These are phyloP conservation scores for Alternaria arborescens DNA, from an alignment of 2,329 filamentous ascomycete genomes.

Conservation along the genomic window DNA sequence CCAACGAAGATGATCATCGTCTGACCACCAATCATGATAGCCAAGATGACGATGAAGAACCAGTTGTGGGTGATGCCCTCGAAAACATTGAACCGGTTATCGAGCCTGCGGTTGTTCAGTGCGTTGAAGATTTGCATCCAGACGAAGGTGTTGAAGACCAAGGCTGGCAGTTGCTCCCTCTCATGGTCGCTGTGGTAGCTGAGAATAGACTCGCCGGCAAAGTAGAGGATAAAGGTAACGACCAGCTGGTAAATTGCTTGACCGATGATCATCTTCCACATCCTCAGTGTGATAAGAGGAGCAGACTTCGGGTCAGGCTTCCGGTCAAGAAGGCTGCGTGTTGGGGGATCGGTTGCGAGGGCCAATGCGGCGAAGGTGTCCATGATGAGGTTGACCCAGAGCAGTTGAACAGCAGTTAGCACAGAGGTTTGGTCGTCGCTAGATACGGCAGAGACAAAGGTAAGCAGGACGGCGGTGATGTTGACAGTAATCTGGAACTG, in stretches of 20 bases:
- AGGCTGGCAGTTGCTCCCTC: constrained; percentile 68
- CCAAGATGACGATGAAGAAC: constrained; percentile 88
- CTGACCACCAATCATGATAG: constrained; percentile 88
- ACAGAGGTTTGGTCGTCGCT: constrained; percentile 75
- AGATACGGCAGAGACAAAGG: constrained; percentile 85
- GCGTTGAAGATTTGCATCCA: constrained; percentile 99
- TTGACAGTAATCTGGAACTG: constrained; percentile 84
- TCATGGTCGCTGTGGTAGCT: constrained; percentile 60
- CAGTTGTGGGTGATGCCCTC: constrained; percentile 85
- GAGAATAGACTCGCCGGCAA: constrained; percentile 71
- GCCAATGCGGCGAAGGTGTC: constrained; percentile 91
- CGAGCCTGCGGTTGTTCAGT: constrained; percentile 93
- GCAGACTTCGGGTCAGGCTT: constrained; percentile 80
- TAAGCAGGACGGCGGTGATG: constrained; percentile 86
- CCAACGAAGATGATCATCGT: constrained; percentile 90
- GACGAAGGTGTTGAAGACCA: constrained; percentile 98
- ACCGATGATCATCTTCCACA: constrained; percentile 99
- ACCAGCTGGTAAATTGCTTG: constrained; percentile 88
- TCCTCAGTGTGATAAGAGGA: constrained; percentile 82
- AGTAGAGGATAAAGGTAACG: constrained; percentile 83
- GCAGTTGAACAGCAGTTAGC: constrained; percentile 85
- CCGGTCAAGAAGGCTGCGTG: constrained; percentile 79
- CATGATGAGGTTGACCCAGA: constrained; percentile 98
- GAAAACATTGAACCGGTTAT: constrained; percentile 96
- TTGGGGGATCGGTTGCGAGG: constrained; percentile 88